These are phyloP conservation scores for Lactarius quietus DNA, from an alignment of 768 basidiomycete genomes.

Conservation along the genomic window DNA sequence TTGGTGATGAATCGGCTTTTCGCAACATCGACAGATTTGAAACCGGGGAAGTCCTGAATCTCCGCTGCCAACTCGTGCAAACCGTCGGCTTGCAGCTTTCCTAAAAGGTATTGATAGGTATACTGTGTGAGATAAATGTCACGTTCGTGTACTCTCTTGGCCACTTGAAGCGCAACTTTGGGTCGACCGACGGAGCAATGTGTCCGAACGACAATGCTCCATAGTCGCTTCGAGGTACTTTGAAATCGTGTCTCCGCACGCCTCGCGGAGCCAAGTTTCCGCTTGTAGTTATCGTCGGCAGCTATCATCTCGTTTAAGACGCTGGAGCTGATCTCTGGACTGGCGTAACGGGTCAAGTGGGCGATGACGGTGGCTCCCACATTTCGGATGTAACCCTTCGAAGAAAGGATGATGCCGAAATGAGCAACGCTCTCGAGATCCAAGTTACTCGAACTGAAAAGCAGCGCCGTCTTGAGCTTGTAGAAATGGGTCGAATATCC, in stretches of 20 bases:
- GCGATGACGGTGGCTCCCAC: conserved; percentile 31
- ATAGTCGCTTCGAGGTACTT: conserved; percentile 26
- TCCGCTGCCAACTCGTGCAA: conserved; percentile 4
- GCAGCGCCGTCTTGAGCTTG: conserved; percentile 34
- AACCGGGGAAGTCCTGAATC: neutral
- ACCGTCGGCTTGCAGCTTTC: conserved; percentile 25
- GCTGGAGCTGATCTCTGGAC: conserved; percentile 32
- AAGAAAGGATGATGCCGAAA: conserved; percentile 43
- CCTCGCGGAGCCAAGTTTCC: neutral
- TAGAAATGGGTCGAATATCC: conserved; percentile 26
- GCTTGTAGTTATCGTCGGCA: conserved; percentile 31
- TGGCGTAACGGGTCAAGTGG: conserved; percentile 43
- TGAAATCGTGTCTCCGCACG: neutral
- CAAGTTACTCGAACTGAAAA: conserved; percentile 32
- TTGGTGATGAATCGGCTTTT: neutral
- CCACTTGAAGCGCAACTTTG: conserved; percentile 43
- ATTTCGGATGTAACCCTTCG: conserved; percentile 41
- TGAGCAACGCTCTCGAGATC: conserved; percentile 39
- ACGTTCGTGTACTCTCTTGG: conserved; percentile 37
- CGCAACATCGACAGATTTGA: conserved; percentile 3
- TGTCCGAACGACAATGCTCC: conserved; percentile 41
- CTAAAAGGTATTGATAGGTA: conserved; percentile 38
- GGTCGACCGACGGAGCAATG: conserved; percentile 40
- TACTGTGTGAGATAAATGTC: conserved; percentile 34
- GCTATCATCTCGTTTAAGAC: conserved; percentile 39